These are phyloP conservation scores for Immersiporthe knoxdaviesiana DNA, from an alignment of 2,329 filamentous ascomycete genomes.

Conservation along the genomic window DNA sequence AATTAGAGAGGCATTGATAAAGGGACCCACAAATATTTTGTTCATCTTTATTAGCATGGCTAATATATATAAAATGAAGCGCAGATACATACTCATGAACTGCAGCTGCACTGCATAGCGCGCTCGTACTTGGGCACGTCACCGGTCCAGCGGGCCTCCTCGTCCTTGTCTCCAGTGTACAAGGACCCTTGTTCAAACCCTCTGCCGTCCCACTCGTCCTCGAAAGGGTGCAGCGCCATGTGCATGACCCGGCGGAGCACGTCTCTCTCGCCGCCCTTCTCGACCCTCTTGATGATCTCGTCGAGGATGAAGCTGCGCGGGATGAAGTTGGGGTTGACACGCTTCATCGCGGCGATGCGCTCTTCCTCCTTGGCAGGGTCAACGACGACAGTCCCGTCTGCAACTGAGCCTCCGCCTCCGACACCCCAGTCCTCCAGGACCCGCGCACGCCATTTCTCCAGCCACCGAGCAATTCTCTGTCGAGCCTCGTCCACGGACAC, in stretches of 20 bases:
- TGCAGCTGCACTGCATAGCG: conserved; percentile 94
- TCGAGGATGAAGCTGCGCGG: conserved; percentile 91
- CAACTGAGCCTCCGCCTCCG: too few relatives aligned
- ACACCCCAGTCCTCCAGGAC: conserved; percentile 75
- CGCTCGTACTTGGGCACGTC: conserved; percentile 80
- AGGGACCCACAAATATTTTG: not conserved
- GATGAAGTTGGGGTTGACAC: conserved; percentile 90
- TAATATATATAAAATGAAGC: not conserved
- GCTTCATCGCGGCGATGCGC: conserved; percentile 75
- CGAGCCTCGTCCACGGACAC: conserved; percentile 67
- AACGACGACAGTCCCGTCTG: conserved; percentile 34
- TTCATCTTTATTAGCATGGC: not conserved
- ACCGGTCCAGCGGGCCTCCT: conserved; percentile 82
- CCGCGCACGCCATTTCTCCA: conserved; percentile 75
- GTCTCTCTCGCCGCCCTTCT: conserved; percentile 79
- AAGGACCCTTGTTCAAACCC: conserved; percentile 48
- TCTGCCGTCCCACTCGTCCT: conserved; percentile 70
- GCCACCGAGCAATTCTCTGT: conserved; percentile 74
- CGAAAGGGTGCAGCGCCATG: conserved; percentile 82
- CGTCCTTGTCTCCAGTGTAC: conserved; percentile 64
- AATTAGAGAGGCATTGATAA: not conserved
- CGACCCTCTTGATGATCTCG: conserved; percentile 86
- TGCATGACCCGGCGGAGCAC: conserved; percentile 79
- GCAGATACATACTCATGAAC: conserved; percentile 53
- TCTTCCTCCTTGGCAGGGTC: conserved; percentile 57